A percentile compares a stretch with the other conserved stretches of the same genome.
These are phyloP conservation scores for Saprolegnia parasitica DNA, from an alignment of 352 stramenopile species.

Conservation along the genomic window DNA sequence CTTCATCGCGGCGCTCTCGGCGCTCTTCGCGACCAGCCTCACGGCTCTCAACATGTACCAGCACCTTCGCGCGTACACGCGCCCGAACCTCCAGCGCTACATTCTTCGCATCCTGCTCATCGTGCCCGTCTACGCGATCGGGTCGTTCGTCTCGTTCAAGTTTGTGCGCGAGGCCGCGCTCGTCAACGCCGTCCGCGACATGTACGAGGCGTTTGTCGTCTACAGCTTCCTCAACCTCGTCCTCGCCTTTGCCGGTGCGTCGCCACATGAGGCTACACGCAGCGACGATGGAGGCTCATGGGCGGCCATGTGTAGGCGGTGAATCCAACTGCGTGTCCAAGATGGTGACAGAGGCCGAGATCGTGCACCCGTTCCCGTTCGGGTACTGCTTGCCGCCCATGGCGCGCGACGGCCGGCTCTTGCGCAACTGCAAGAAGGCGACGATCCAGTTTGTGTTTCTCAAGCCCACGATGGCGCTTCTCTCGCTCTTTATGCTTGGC, in stretches of 20 bases:
- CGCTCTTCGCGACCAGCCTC: slow-evolving; percentile 50
- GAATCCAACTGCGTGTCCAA: slow-evolving; percentile 85
- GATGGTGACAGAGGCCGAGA: slow-evolving; percentile 78
- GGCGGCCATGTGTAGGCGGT: slow-evolving; percentile 49
- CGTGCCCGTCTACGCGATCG: slow-evolving; percentile 81
- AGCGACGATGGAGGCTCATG: not conserved
- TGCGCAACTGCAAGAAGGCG: slow-evolving; percentile 86
- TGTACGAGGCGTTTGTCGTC: slow-evolving; percentile 91
- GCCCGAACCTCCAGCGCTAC: slow-evolving; percentile 79
- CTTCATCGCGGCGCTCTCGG: slow-evolving; percentile 55
- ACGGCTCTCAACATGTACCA: slow-evolving; percentile 83
- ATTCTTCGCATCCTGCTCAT: slow-evolving; percentile 86
- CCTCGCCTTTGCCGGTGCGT: slow-evolving; percentile 63
- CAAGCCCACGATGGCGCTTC: slow-evolving; percentile 83
- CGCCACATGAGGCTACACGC: not conserved
- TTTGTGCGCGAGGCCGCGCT: slow-evolving; percentile 79
- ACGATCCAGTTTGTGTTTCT: slow-evolving; percentile 91
- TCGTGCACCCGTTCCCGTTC: slow-evolving; percentile 78
- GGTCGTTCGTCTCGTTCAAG: slow-evolving; percentile 73
- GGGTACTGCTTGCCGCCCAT: slow-evolving; percentile 71
- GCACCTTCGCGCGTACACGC: slow-evolving; percentile 79
- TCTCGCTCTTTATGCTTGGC: slow-evolving; percentile 80
- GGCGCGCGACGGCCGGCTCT: slow-evolving; percentile 67
- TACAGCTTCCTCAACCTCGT: slow-evolving; percentile 90
- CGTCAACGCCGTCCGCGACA: slow-evolving; percentile 85